These are phyloP conservation scores for Eutypella sp. DNA, from an alignment of 2,329 filamentous ascomycete genomes.

Conservation along the genomic window DNA sequence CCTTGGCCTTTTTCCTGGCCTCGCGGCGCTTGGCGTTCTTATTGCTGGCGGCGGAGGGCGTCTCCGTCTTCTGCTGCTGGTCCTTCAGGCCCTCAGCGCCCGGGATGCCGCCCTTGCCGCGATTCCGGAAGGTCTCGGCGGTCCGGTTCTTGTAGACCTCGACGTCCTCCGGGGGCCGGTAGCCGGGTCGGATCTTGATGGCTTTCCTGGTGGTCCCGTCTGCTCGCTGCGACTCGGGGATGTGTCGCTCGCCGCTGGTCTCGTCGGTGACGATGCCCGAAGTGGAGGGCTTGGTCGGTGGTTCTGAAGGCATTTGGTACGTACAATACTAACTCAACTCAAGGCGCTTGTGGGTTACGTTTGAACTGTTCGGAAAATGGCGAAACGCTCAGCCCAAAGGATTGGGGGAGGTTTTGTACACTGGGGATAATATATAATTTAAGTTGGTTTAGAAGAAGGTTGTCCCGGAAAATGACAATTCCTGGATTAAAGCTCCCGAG, in stretches of 20 bases:
- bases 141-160: constrained; percentile 93
- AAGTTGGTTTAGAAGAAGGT: too few species aligned
- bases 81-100: constrained; percentile 62
- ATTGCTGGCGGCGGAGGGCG: constrained; percentile 52
- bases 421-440: too few species aligned
- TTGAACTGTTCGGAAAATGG: too few species aligned
- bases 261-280: constrained; percentile 76
- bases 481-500: too few species aligned
- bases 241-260: constrained; percentile 74
- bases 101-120: constrained; percentile 65
- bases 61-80: constrained; percentile 36
- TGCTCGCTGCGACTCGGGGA: constrained; percentile 78
- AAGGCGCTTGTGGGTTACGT: too few species aligned
- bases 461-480: too few species aligned
- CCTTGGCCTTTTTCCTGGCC: constrained; percentile 51
- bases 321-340: too few species aligned
- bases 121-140: constrained; percentile 77
- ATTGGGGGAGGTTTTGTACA: too few species aligned
- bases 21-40: constrained; percentile 81
- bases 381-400: too few species aligned
- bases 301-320: constrained; percentile 41
- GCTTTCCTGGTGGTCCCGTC: constrained; percentile 92
- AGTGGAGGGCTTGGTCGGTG: constrained; percentile 49
- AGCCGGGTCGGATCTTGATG: constrained; percentile 90
- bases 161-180: constrained; percentile 90